Percentiles rank a stretch among this genome's conserved stretches.
phyloP scores from a whole-genome alignment of 2,329 filamentous ascomycete genomes.

The Neofusicoccum cordaticola region DNA sequence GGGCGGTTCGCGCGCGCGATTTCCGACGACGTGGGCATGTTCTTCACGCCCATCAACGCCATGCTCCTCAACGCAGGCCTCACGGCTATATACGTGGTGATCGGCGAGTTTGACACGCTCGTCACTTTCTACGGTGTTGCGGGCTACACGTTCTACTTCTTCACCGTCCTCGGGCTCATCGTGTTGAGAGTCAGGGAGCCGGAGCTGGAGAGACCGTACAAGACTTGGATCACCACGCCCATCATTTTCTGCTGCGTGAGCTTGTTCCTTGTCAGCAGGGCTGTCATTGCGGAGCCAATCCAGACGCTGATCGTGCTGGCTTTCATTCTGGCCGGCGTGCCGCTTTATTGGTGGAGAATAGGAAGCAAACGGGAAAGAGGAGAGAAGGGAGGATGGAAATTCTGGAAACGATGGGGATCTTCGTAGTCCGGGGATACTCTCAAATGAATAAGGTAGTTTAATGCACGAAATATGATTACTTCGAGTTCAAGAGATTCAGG shows the following conservation, averaged over 20 bases:
- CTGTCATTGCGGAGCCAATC: conserved; percentile 84
- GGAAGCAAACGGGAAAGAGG: conserved; percentile 34
- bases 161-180: conserved; percentile 90
- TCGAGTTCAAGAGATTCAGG: neutral
- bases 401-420: conserved; percentile 11
- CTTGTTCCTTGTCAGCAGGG: conserved; percentile 82
- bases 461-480: neutral
- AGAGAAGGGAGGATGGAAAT: conserved; percentile 15
- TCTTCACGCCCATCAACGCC: conserved; percentile 91
- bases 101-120: conserved; percentile 88
- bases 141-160: conserved; percentile 95
- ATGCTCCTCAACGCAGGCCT: conserved; percentile 76
- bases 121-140: conserved; percentile 97
- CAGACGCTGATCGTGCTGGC: conserved; percentile 84
- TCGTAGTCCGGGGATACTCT: neutral
- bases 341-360: conserved; percentile 86
- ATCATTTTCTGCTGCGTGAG: conserved; percentile 99
- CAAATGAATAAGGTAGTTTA: neutral
- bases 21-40: conserved; percentile 72
- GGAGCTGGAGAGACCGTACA: conserved; percentile 82
- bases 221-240: conserved; percentile 93
- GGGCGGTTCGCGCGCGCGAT: conserved; percentile 1
- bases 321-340: conserved; percentile 80
- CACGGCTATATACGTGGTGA: conserved; percentile 72
- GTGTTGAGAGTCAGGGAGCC: conserved; percentile 86